phyloP scores from a whole-genome alignment of 768 basidiomycete genomes.

The Lactifluus echinatus region DNA sequence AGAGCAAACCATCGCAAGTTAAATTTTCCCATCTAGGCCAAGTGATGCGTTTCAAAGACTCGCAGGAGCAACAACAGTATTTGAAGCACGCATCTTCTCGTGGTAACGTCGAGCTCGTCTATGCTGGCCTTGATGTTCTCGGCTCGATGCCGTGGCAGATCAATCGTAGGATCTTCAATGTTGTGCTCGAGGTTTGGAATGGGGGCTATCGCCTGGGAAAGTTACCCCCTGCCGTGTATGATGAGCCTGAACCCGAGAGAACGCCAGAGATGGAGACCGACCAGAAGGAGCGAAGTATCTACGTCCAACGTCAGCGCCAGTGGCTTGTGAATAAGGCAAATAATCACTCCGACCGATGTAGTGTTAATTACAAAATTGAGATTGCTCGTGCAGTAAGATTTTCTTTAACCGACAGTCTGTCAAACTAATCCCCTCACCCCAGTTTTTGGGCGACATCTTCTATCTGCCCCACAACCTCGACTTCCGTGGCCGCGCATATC shows the following conservation, averaged over 20 bases:
- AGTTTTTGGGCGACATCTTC: constrained; percentile 80
- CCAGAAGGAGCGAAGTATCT: constrained; percentile 46
- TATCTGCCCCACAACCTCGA: constrained; percentile 96
- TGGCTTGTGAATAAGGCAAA: constrained; percentile 56
- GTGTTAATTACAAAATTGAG: constrained; percentile 93
- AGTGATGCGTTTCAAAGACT: constrained; percentile 93
- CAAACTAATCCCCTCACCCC: constrained; percentile 25
- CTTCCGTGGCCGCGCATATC: constrained; percentile 96
- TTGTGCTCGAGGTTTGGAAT: constrained; percentile 67
- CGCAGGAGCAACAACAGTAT: constrained; percentile 72
- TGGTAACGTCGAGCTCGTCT: constrained; percentile 77
- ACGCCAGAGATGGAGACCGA: constrained; percentile 42
- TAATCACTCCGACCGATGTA: constrained; percentile 88
- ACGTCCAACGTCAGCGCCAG: constrained; percentile 45
- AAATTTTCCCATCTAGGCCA: constrained; percentile 32
- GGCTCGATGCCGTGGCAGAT: constrained; percentile 87
- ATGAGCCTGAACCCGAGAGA: constrained; percentile 54
- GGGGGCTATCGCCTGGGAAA: constrained; percentile 73
- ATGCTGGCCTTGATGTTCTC: constrained; percentile 82
- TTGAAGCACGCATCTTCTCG: constrained; percentile 62
- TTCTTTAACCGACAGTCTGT: not conserved
- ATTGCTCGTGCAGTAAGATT: constrained; percentile 78
- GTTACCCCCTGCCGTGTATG: constrained; percentile 66
- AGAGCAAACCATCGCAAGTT: not conserved
- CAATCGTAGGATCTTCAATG: constrained; percentile 56